Evolutionary conservation across 2,329 filamentous ascomycete species (phyloP).

Genomic region (Talaromyces pinophilus): DNA sequence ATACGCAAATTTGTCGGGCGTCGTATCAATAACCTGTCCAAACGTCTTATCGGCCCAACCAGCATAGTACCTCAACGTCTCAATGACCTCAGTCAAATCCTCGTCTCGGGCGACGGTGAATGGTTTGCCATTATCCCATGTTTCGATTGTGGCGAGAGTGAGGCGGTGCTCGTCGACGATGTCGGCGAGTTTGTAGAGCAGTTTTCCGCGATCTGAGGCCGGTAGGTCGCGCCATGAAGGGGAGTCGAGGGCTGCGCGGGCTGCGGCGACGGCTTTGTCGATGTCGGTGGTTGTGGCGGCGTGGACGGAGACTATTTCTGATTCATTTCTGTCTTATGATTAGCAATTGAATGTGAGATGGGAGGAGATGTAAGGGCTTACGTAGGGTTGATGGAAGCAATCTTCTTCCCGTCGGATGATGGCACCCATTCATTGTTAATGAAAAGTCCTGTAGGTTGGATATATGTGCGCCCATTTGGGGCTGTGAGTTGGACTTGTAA

Average conservation of each 20-base stretch:
- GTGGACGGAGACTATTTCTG: conserved; percentile 66
- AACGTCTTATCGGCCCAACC: conserved; percentile 79
- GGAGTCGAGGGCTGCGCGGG: conserved; percentile 65
- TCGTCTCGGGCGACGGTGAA: conserved; percentile 64
- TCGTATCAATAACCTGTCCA: conserved; percentile 72
- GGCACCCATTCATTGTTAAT: conserved; percentile 49
- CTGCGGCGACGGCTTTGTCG: conserved; percentile 67
- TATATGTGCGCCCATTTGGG: conserved; percentile 42
- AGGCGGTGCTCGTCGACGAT: conserved; percentile 32
- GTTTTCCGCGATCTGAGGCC: conserved; percentile 28
- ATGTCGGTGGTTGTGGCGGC: conserved; percentile 67
- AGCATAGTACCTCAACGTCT: conserved; percentile 70
- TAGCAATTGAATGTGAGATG: not conserved
- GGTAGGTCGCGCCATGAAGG: conserved; percentile 66
- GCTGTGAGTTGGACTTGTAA: conserved; percentile 36
- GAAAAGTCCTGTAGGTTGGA: conserved; percentile 46
- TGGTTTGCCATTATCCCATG: conserved; percentile 56
- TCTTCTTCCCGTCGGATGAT: conserved; percentile 39
- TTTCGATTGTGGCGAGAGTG: conserved; percentile 33
- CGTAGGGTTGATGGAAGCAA: conserved; percentile 40
- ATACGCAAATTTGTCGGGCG: conserved; percentile 70
- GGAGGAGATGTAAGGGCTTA: conserved; percentile 14
- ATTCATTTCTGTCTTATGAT: conserved; percentile 53
- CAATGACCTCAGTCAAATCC: conserved; percentile 64
- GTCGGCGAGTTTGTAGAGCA: conserved; percentile 33